Evolutionary conservation across 2,329 filamentous ascomycete genomes (phyloP), one percentile per base, ranked within the genome.

Genomic region (Aspergillus unguis): DNA sequence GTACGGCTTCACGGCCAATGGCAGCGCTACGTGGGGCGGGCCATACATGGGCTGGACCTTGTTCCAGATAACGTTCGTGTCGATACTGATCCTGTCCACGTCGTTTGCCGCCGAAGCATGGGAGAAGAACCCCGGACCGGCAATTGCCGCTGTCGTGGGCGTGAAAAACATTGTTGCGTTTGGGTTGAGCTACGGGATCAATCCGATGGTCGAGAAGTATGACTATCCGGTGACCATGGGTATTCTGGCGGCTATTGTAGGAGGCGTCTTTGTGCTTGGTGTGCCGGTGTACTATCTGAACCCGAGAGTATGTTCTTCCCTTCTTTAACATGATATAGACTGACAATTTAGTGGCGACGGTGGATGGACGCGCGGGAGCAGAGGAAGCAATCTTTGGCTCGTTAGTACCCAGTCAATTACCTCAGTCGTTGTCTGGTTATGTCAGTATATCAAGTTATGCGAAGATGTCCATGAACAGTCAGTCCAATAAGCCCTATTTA

Each of bases 91-190:
- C 23, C 37, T 62, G 58, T 62, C 67, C 0, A 70, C 69, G 2
- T 65, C 65, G 1, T 71, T 71, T 44, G 68, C 69, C 1, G 59
- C 69, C 1, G 68, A 72, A 48, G 64, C 63, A 1, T 64, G 64
- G 57, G 63, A 67, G n/a, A 65, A 67, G 50, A 65, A 69, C 58
- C 66, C 68, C 2, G 62, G 62, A 4, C 63, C 62, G 4, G 64
- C 63, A 1, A 55, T 66, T 35, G 62, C 63, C n/a, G 57, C 62
- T 3, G 62, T 68, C 5, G 65, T 67, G 41, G 65, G 65, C 3
- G 58, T 62, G 5, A 68, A 66, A 50, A 64, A 66, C 17, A 51
- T 67, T 6, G 57, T 64, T 5, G 54, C 64, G 2, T 67, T 66
- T 50, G 64, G 58, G 1, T 48, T 66, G 33, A 65, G 60, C 32